These are phyloP conservation scores for Hypholoma fasciculare DNA, from an alignment of 768 basidiomycete genomes.

Conservation along the genomic window DNA sequence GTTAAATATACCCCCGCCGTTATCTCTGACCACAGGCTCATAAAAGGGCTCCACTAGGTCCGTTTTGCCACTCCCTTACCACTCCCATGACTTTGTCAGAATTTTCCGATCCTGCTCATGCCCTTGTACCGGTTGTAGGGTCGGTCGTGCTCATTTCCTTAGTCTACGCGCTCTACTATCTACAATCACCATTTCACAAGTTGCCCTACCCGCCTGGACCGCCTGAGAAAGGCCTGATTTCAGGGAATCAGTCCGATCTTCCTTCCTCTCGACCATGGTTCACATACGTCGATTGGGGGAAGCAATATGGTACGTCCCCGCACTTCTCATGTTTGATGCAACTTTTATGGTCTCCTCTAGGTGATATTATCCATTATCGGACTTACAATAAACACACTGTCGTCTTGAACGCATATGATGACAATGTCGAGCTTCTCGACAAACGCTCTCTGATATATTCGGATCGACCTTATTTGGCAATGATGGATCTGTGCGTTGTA, in stretches of 20 bases:
- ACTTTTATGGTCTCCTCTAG: slow-evolving; percentile 4
- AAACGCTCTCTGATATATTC: slow-evolving; percentile 23
- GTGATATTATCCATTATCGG: slow-evolving; percentile 23
- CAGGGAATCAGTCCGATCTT: not conserved
- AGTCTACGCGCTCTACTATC: not conserved
- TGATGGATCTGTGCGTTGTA: slow-evolving; percentile 19
- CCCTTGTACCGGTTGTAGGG: too few relatives aligned
- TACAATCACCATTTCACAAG: not conserved
- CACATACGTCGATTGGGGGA: not conserved
- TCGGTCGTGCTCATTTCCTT: not conserved
- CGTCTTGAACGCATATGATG: slow-evolving; percentile 22
- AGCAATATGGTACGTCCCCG: not conserved
- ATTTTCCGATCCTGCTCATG: too few relatives aligned
- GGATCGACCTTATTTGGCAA: slow-evolving; percentile 16
- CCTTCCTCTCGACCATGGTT: not conserved
- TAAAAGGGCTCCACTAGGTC: too few relatives aligned
- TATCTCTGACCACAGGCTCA: too few relatives aligned
- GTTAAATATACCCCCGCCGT: too few relatives aligned
- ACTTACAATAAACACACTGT: slow-evolving; percentile 19
- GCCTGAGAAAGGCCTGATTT: not conserved
- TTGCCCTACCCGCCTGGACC: slow-evolving; percentile 3
- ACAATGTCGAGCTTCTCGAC: slow-evolving; percentile 23
- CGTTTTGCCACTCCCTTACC: too few relatives aligned
- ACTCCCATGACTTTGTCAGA: too few relatives aligned
- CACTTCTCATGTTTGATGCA: too few relatives aligned